Conservation (phyloP, 2,329 filamentous ascomycete species). For the Huntiella savannae region DNA sequence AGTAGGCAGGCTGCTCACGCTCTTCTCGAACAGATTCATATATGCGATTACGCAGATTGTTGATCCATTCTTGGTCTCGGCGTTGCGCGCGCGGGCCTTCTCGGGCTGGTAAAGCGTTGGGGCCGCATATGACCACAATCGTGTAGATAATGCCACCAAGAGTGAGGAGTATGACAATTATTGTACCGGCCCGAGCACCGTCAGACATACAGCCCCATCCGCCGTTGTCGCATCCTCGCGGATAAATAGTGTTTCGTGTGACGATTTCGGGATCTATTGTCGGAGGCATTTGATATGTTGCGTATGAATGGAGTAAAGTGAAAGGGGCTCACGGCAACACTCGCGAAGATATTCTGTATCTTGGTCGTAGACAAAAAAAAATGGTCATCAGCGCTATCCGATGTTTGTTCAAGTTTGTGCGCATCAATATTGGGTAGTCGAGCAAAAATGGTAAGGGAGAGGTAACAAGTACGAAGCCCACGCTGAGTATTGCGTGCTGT, state of each 20-base stretch:
- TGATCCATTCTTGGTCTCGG: background rate
- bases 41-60: background rate
- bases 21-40: background rate
- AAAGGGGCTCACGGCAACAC: too few relatives aligned
- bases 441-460: too few relatives aligned
- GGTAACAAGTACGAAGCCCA: too few relatives aligned
- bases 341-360: too few relatives aligned
- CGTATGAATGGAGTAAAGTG: too few relatives aligned
- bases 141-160: background rate
- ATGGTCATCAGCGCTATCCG: too few relatives aligned
- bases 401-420: too few relatives aligned
- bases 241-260: background rate
- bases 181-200: conserved; percentile 2
- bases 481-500: too few relatives aligned
- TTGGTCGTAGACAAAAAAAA: too few relatives aligned
- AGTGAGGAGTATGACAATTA: conserved; percentile 1
- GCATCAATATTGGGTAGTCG: too few relatives aligned
- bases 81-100: background rate
- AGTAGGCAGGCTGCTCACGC: too few relatives aligned
- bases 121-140: background rate
- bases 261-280: too few relatives aligned
- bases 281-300: background rate
- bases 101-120: background rate
- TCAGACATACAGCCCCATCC: conserved; percentile 7
- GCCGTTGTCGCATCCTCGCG: conserved; percentile 5